These are phyloP conservation scores for Daedalea quercina DNA, from an alignment of 768 basidiomycete species.

Conservation along the genomic window DNA sequence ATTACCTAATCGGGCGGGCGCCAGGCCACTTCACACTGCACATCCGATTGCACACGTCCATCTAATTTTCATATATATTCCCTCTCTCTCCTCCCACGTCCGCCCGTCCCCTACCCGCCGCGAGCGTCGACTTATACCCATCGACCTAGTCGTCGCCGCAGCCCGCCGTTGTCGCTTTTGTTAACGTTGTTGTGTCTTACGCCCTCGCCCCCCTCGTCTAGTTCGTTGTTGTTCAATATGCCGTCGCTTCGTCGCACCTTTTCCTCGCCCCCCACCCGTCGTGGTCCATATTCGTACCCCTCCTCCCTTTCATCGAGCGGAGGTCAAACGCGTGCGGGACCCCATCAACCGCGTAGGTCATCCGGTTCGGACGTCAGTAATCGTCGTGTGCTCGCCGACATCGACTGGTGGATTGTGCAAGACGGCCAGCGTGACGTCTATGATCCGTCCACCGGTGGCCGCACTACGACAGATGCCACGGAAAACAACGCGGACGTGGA, in stretches of 20 bases:
- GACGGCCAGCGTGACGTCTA: slow-evolving; percentile 58
- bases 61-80: slow-evolving; percentile 11
- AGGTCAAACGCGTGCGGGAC: slow-evolving; percentile 30
- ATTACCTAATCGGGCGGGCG: slow-evolving; percentile 7
- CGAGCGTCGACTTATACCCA: slow-evolving; percentile 17
- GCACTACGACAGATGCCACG: slow-evolving; percentile 8
- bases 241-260: slow-evolving; percentile 78
- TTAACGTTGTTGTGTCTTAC: slow-evolving; percentile 1
- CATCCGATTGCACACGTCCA: slow-evolving; percentile 20
- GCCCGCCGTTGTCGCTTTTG: slow-evolving; percentile 7
- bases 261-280: slow-evolving; percentile 64
- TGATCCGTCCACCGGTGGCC: slow-evolving; percentile 21
- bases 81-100: slow-evolving; percentile 9
- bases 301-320: slow-evolving; percentile 28
- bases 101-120: slow-evolving; percentile 10
- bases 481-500: slow-evolving; percentile 20
- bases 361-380: slow-evolving; percentile 58
- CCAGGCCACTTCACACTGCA: slow-evolving; percentile 17
- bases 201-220: slow-evolving; percentile 20
- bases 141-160: slow-evolving; percentile 6
- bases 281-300: slow-evolving; percentile 52
- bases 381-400: slow-evolving; percentile 76
- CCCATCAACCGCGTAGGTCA: slow-evolving; percentile 44
- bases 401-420: slow-evolving; percentile 82
- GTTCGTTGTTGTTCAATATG: slow-evolving; percentile 41